These are phyloP conservation scores for Drechslerella dactyloides DNA, from an alignment of 2,329 filamentous ascomycete species.

Conservation along the genomic window DNA sequence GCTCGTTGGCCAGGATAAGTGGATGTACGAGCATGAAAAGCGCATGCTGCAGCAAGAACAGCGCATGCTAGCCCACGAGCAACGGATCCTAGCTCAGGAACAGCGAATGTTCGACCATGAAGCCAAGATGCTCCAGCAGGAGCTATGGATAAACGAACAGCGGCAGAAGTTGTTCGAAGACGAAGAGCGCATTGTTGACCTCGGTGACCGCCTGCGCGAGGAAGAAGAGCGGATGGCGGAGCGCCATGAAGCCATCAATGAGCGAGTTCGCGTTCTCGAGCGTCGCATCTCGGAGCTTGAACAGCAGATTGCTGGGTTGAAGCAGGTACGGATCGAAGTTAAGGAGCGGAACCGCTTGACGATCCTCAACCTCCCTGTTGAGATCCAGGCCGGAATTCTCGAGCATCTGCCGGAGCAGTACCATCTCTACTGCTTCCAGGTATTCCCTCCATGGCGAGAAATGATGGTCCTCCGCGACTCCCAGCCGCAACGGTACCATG, in stretches of 20 bases:
- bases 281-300: conserved; percentile 31
- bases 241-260: conserved; percentile 25
- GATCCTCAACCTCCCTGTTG: conserved; percentile 36
- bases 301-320: conserved; percentile 18
- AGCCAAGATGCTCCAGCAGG: conserved; percentile 40
- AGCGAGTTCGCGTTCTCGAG: conserved; percentile 27
- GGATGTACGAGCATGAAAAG: conserved; percentile 45
- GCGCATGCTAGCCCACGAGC: conserved; percentile 35
- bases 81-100: conserved; percentile 39
- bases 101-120: conserved; percentile 34
- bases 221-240: conserved; percentile 35
- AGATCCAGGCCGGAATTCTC: conserved; percentile 36
- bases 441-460: conserved; percentile 40
- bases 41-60: conserved; percentile 45
- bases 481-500: conserved; percentile 21
- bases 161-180: conserved; percentile 41
- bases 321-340: conserved; percentile 19
- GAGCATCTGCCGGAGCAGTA: conserved; percentile 39
- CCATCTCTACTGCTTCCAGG: conserved; percentile 42
- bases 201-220: conserved; percentile 21
- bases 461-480: conserved; percentile 27
- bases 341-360: conserved; percentile 35
- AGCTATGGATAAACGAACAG: conserved; percentile 41
- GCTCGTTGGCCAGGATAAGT: conserved; percentile 43
- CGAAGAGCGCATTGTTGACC: conserved; percentile 35